Evolutionary conservation across 257 asterid genomes (phyloP).

Genomic region (Schizonepeta tenuifolia): DNA sequence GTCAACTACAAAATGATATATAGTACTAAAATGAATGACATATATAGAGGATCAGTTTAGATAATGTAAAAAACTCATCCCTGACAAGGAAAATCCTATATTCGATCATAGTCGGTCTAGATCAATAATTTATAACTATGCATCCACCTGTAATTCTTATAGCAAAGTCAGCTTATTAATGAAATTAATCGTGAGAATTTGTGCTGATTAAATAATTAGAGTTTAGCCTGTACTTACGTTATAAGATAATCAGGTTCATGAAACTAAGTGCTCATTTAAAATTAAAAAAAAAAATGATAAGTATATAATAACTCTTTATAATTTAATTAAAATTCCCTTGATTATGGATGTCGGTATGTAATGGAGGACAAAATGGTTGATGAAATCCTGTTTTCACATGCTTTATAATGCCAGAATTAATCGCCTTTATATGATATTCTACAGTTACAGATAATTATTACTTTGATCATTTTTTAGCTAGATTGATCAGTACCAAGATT

Average conservation of each 20-base stretch:
- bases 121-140: too few relatives aligned
- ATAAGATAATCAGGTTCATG: constrained; percentile 5
- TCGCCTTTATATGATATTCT: background rate
- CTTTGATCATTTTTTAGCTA: too few relatives aligned
- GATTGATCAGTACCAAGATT: background rate
- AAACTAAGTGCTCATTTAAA: constrained; percentile 2
- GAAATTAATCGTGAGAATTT: constrained; percentile 25
- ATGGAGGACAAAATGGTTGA: too few relatives aligned
- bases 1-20: background rate
- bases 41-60: background rate
- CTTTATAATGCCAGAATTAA: background rate
- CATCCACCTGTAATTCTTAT: too few relatives aligned
- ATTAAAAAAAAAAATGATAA: background rate
- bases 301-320: background rate
- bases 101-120: too few relatives aligned
- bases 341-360: background rate
- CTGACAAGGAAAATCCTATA: too few relatives aligned
- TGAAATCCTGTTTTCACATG: constrained; percentile 3
- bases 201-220: background rate
- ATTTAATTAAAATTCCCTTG: background rate
- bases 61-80: too few relatives aligned
- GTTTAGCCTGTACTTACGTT: background rate
- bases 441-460: too few relatives aligned
- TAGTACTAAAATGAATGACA: too few relatives aligned
- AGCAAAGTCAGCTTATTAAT: constrained; percentile 2